Base-by-base conservation (phyloP, 257 asterid genomes). In the Coffea canephora region DNA sequence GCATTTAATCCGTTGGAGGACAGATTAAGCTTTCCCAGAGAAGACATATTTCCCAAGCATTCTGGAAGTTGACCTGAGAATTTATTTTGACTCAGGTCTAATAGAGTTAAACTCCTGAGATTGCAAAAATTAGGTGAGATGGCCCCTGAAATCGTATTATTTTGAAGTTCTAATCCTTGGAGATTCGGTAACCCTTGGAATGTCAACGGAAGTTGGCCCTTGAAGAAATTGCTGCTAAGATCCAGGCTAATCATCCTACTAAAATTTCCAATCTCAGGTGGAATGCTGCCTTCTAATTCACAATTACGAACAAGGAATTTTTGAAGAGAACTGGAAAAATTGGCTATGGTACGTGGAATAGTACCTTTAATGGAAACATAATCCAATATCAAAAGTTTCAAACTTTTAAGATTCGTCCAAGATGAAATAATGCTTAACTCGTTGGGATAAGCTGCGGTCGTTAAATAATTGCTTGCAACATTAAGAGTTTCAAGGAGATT, bases 221-320 rank as follows among this genome's bases (percentile, higher is more conserved):
- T 52, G 77, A 83, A 65, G 18, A 45, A 46, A 69, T 83, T 79
- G 13, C 65, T 76, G 2, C 45, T 43, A 14, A 83, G 75, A 19
- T 6, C 8, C 34, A 82, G 78, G 66, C 34, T 45, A 15, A 69
- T 34, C 75, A 82, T 59, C 18, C 64, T 27, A 57, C 81, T 83
- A 71, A 84, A 48, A 72, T 82, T 86, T 8, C 87, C 86, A 18
- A 86, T 70, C 59, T 82, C 88, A 31, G 62, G 16, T 16, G 89
- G 88, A 75, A 86, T 82, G 15, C 1, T 34, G 7, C 91, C 91
- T 12, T 46, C 16, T 25, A 64, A 43, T 46, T 34, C 61, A 25
- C 59, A 39, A 25, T 36, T 8, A 61, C 8, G 0, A 16, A 82
- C 85, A 0, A 0, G 1, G 31, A 86, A 59, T 4, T 3, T 1